Evolutionary conservation across 768 basidiomycete species (phyloP).

Genomic region (Hypholoma fasciculare): DNA sequence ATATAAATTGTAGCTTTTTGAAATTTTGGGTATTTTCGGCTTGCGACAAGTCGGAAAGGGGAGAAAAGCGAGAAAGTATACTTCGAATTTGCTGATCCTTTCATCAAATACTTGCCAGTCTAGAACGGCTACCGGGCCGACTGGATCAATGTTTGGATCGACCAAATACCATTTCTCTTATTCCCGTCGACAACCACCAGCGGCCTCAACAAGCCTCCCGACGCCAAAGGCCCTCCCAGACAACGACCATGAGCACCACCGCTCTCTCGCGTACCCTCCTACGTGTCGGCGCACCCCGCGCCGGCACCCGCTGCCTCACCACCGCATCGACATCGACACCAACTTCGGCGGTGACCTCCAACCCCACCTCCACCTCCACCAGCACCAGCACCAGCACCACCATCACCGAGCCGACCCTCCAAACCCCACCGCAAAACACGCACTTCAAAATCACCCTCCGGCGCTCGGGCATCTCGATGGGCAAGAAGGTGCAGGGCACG

Average conservation of each 20-base stretch:
- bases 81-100: too few species aligned
- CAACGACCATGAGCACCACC: neutral
- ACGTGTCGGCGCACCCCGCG: conserved; percentile 6
- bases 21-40: too few species aligned
- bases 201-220: too few species aligned
- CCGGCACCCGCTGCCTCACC: conserved; percentile 11
- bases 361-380: neutral
- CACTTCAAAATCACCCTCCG: conserved; percentile 90
- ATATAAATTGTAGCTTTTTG: too few species aligned
- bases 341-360: neutral
- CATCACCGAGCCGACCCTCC: neutral
- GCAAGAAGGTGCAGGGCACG: conserved; percentile 68
- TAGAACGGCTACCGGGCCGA: too few species aligned
- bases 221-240: neutral
- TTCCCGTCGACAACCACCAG: neutral
- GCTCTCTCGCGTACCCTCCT: conserved; percentile 12
- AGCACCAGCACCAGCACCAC: neutral
- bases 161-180: conserved; percentile 1
- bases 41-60: too few species aligned
- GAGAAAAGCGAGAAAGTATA: too few species aligned
- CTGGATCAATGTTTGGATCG: neutral
- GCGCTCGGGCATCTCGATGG: conserved; percentile 85
- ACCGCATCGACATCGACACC: conserved; percentile 8
- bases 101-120: too few species aligned
- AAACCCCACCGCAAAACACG: conserved; percentile 40